Base-by-base conservation (phyloP, 1,139 yeast species). In the Sugiyamaella sp. region DNA sequence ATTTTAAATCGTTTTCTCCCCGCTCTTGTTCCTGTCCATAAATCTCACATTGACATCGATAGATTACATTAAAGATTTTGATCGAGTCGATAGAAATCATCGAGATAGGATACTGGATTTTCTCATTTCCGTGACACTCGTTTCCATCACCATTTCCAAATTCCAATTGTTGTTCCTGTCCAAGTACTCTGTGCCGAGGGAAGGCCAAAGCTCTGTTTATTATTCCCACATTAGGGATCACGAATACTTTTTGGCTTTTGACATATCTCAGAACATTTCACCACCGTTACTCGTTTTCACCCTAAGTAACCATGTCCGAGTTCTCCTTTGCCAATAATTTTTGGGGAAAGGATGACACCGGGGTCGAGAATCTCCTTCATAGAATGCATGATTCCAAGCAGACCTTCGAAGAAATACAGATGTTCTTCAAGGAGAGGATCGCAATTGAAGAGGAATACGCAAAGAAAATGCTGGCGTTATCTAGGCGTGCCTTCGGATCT, bases 371-470 rank as follows among this genome's bases (percentile, higher is more conserved):
- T 21, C 67, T 84, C 38, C 72, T 78, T 54, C 75, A 72, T 56
- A 76, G 80, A 55, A 75, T 81, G 71, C 75, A 76, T 60, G 76
- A 79, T 52, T 77, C 81, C n/a, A 74, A 75, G 41, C 74, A 69
- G 41, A 75, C 80, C 1, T 71, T 77, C 55, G 80, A 78, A 40
- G 81, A 77, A 52, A 59, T 79, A 14, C 66, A 69, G 41, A 51
- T 59, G 1, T 78, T 73, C 58, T 77, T 75, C 65, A 74, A 69
- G 51, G 82, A 78, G 55, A 67, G 78, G 45, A 73, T 80, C 1
- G 73, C 78, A 6, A 78, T 89, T 39, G 97, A 89, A 63, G 86
- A 82, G 58, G 96, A 89, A 19, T 87, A 87, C 65, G 73, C 83
- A 46, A 78, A 80, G 57, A 77, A 75, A 58, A 67, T 86, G 58